phyloP scores from a whole-genome alignment of 73 alveolate genomes.

The Blepharisma stoltei region DNA sequence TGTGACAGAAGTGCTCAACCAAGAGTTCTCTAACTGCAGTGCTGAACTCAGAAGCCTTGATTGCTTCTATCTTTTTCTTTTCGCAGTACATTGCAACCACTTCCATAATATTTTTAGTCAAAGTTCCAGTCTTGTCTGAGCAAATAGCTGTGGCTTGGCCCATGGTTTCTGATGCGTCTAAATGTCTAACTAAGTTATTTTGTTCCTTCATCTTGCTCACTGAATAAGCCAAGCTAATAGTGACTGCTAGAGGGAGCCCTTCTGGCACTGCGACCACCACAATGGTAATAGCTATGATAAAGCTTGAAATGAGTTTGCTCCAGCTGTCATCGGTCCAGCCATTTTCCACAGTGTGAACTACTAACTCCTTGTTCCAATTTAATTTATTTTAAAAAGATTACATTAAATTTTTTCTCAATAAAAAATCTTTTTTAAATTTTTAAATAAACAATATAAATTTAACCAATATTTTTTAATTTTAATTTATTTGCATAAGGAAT shows the following conservation, averaged over 20 bases:
- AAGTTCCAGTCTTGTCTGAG: slow-evolving; percentile 93
- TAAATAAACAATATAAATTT: too few species aligned
- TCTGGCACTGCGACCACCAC: slow-evolving; percentile 95
- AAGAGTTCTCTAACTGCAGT: slow-evolving; percentile 24
- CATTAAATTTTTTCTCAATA: slow-evolving; percentile 16
- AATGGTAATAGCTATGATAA: slow-evolving; percentile 84
- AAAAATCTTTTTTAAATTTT: slow-evolving; percentile 22
- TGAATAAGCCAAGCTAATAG: slow-evolving; percentile 84
- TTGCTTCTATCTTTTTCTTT: not conserved
- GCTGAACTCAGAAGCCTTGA: not conserved
- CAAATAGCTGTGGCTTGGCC: slow-evolving; percentile 92
- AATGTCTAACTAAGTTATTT: slow-evolving; percentile 79
- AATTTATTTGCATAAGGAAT: too few species aligned
- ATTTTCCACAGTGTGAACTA: slow-evolving; percentile 38
- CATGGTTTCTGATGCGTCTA: slow-evolving; percentile 90
- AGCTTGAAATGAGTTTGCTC: slow-evolving; percentile 33
- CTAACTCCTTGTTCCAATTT: too few species aligned
- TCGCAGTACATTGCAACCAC: slow-evolving; percentile 49
- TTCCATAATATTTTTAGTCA: slow-evolving; percentile 84
- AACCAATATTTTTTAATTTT: too few species aligned
- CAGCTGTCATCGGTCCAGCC: slow-evolving; percentile 37
- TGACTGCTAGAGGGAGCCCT: slow-evolving; percentile 95
- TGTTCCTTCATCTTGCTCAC: slow-evolving; percentile 86
- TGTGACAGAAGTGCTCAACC: slow-evolving; percentile 28
- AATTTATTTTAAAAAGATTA: too few species aligned